Percentiles rank a stretch among this genome's conserved stretches.
Evolutionary conservation across 1,139 yeast genomes (phyloP).

Genomic region (Hemisphaericaspora xylofermentans): DNA sequence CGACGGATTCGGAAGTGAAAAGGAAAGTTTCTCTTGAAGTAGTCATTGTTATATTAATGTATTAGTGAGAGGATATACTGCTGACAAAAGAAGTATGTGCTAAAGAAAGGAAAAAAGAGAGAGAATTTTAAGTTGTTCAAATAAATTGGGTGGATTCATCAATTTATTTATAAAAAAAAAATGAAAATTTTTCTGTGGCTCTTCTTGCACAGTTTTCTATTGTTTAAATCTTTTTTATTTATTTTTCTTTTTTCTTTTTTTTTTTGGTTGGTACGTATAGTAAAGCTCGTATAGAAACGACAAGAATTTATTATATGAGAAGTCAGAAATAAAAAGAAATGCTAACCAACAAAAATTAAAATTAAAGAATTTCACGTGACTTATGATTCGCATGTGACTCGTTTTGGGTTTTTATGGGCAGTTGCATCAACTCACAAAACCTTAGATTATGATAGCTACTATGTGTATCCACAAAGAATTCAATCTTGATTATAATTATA

Average conservation of each 20-base stretch:
- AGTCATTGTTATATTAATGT: constrained; percentile 16
- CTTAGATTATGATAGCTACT: too few species aligned
- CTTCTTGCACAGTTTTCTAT: neutral
- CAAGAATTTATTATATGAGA: neutral
- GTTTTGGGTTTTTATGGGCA: neutral
- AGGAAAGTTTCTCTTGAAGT: constrained; percentile 50
- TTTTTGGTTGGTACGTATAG: neutral
- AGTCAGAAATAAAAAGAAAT: constrained; percentile 1
- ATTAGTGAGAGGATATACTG: constrained; percentile 2
- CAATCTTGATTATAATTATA: too few species aligned
- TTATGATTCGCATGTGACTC: constrained; percentile 7
- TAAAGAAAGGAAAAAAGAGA: neutral
- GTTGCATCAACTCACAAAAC: neutral
- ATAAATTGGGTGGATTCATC: neutral
- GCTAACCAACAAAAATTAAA: neutral
- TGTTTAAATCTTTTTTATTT: constrained; percentile 1
- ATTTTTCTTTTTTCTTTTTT: constrained; percentile 1
- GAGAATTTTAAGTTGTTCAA: neutral
- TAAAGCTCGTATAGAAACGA: neutral
- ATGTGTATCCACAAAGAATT: too few species aligned
- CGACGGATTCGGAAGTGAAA: constrained; percentile 95
- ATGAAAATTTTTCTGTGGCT: constrained; percentile 2
- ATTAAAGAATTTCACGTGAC: constrained; percentile 9
- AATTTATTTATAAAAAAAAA: constrained; percentile 2
- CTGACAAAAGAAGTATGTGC: neutral